Evolutionary conservation across 768 basidiomycete genomes (phyloP).

Genomic region (Coprinopsis cinerea): DNA sequence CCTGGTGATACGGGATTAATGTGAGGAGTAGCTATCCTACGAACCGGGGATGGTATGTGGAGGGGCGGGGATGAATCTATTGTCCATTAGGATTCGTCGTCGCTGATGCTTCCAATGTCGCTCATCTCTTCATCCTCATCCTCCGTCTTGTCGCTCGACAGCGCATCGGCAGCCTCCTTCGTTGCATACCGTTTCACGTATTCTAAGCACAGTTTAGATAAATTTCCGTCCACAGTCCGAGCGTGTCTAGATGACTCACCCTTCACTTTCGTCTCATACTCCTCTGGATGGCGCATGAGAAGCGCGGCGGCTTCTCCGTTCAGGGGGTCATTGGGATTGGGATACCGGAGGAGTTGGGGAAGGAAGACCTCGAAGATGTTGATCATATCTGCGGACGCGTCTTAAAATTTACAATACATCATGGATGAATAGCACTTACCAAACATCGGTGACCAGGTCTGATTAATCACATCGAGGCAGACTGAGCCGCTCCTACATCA

Average conservation of each 20-base stretch:
- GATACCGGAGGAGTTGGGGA: conserved; percentile 94
- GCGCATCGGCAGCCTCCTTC: conserved; percentile 81
- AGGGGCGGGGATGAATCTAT: too few relatives aligned
- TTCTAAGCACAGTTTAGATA: conserved; percentile 52
- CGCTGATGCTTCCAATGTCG: conserved; percentile 78
- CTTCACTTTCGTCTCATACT: conserved; percentile 92
- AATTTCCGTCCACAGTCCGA: background rate
- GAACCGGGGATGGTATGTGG: background rate
- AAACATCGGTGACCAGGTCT: conserved; percentile 99
- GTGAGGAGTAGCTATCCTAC: background rate
- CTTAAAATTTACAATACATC: background rate
- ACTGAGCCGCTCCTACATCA: conserved; percentile 84
- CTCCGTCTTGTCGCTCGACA: conserved; percentile 59
- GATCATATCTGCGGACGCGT: conserved; percentile 74
- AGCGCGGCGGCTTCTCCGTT: conserved; percentile 98
- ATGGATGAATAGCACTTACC: conserved; percentile 45
- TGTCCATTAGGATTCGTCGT: conserved; percentile 39
- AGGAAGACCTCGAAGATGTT: conserved; percentile 99
- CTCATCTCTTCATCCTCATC: conserved; percentile 84
- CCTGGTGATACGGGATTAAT: background rate
- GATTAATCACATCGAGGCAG: conserved; percentile 97
- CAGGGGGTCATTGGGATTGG: conserved; percentile 96
- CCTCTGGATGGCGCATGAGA: conserved; percentile 95
- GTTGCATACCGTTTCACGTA: conserved; percentile 96
- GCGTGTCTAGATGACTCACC: conserved; percentile 37